Evolutionary conservation across 2,329 filamentous ascomycete genomes (phyloP), one percentile per base, ranked within the genome.

Genomic region (Cercospora zeina): DNA sequence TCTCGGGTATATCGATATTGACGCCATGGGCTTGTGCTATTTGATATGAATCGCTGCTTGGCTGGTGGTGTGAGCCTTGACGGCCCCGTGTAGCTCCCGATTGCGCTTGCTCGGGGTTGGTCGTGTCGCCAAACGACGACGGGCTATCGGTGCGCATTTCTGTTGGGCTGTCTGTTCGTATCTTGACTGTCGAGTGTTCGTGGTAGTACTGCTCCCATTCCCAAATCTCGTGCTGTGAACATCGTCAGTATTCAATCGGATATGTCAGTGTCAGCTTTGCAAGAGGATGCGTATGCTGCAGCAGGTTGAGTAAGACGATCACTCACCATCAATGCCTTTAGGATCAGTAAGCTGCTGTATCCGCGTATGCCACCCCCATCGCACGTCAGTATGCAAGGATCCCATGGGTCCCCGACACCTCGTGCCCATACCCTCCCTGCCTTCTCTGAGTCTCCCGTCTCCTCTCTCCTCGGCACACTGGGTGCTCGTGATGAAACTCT

Each of bases 311-410:
- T 14, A 13, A 13, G 49, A 51, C 9, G 14, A 21, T 7, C 16
- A 53, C 54, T 39, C 5, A 56, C 54, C 79, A 82, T 81, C 61
- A 83, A 73, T 16, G 71, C 75, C 66, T 80, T 73, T 45, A 82
- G 68, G 27, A 82, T 82, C 55, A 82, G 69, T 49, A 82, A 73
- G 68, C 77, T 80, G 59, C 79, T 79, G 71, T 82, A 82, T 62
- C 80, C 80, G 61, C 81, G 74, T 39, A 83, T 82, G 6, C 81
- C 80, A 36, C 81, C 80, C 54, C 81, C 80, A 71, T 83, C 76
- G 42, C 80, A 69, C 0, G 79, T 80, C 57, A 82, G 67, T 45
- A 82, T 81, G 36, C 78, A 75, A 57, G 80, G 78, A 56, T 79
- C 76, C 80, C 80, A 82, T 49, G 79, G 75, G 68, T 80, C 79